These are phyloP conservation scores for Thuidium tamariscinum DNA, from an alignment of 225 moss, liverwort and hornwort genomes.

Conservation along the genomic window DNA sequence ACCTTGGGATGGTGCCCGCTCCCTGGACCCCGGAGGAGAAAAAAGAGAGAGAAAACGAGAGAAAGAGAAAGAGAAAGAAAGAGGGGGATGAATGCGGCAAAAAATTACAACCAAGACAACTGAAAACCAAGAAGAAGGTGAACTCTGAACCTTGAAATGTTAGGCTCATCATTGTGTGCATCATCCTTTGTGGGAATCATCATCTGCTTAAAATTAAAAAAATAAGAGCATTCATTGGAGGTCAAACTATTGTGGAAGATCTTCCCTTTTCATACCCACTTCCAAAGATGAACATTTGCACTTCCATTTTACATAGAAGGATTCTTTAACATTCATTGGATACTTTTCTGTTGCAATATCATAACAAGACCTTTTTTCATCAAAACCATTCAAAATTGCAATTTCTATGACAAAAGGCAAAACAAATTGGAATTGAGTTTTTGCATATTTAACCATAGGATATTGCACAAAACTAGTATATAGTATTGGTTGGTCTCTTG, in stretches of 20 bases:
- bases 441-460: too few species aligned
- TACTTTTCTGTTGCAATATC: accelerated
- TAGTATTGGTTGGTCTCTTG: too few species aligned
- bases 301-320: neutral
- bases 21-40: neutral
- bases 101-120: neutral
- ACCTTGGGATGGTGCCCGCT: neutral
- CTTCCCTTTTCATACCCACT: neutral
- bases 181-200: neutral
- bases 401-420: too few species aligned
- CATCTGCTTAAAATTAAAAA: too few species aligned
- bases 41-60: too few species aligned
- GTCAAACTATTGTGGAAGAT: accelerated
- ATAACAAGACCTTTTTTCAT: neutral
- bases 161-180: accelerated
- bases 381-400: too few species aligned
- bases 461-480: too few species aligned
- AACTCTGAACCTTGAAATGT: neutral
- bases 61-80: neutral
- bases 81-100: neutral
- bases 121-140: neutral
- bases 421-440: too few species aligned
- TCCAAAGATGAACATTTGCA: neutral
- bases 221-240: neutral
- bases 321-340: accelerated